Percentiles rank a stretch among this genome's conserved stretches.
These are phyloP conservation scores for Lentinula lateritia DNA, from an alignment of 768 basidiomycete species.

Conservation along the genomic window DNA sequence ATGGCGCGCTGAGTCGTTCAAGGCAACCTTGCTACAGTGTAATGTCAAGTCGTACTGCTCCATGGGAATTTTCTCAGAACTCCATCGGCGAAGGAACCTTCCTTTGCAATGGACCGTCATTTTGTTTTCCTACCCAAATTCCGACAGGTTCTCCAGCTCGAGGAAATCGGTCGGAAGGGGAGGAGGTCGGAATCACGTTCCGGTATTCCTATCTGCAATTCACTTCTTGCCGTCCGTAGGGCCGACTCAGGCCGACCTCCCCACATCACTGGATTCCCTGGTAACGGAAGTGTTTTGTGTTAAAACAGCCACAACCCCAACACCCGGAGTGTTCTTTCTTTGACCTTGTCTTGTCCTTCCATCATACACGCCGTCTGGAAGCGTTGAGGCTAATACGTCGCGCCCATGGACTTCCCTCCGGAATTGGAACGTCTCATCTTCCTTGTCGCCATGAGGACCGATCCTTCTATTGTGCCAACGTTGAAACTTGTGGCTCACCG, in stretches of 20 bases:
- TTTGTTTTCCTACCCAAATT: not conserved
- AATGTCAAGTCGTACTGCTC: not conserved
- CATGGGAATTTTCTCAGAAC: not conserved
- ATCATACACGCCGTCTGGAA: not conserved
- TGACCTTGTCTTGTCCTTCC: not conserved
- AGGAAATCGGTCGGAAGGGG: not conserved
- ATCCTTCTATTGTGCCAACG: slow-evolving; percentile 1
- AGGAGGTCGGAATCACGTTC: not conserved
- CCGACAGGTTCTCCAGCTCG: not conserved
- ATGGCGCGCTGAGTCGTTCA: not conserved
- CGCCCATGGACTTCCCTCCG: slow-evolving; percentile 2
- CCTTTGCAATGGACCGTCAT: not conserved
- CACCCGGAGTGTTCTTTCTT: not conserved
- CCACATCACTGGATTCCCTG: not conserved
- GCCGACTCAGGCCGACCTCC: not conserved
- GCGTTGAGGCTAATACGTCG: not conserved
- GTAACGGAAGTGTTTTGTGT: not conserved
- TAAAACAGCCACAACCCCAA: not conserved
- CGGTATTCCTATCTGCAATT: not conserved
- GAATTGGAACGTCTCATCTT: slow-evolving; percentile 4
- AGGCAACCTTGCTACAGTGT: not conserved
- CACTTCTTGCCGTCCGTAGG: not conserved
- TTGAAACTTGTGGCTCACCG: slow-evolving; percentile 7
- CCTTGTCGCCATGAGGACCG: not conserved
- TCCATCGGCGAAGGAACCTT: not conserved